These are phyloP conservation scores for Rachicladosporium sp. DNA, from an alignment of 2,329 filamentous ascomycete species.

Conservation along the genomic window DNA sequence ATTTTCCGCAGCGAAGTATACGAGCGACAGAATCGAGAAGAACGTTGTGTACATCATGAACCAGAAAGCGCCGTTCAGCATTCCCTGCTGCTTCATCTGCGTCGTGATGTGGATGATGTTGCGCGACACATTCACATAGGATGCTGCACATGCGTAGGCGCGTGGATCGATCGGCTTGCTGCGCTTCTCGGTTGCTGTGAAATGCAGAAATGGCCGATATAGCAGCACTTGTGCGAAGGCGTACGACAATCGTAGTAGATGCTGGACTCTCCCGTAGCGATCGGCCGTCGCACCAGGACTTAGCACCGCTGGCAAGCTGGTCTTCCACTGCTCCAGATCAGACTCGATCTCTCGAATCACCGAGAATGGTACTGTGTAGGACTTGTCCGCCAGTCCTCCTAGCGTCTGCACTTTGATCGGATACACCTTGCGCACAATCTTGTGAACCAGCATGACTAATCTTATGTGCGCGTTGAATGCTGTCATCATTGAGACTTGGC, in stretches of 20 bases:
- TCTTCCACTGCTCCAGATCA: constrained; percentile 51
- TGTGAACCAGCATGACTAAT: constrained; percentile 45
- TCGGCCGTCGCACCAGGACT: constrained; percentile 71
- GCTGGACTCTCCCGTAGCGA: constrained; percentile 51
- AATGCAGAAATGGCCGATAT: constrained; percentile 74
- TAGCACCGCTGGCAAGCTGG: constrained; percentile 59
- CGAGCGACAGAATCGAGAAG: constrained; percentile 65
- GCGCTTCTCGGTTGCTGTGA: constrained; percentile 51
- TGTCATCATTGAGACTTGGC: constrained; percentile 43
- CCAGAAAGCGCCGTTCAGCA: constrained; percentile 75
- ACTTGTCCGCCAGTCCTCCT: constrained; percentile 30
- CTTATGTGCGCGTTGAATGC: constrained; percentile 49
- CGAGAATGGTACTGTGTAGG: constrained; percentile 51
- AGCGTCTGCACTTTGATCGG: constrained; percentile 41
- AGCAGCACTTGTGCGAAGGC: constrained; percentile 73
- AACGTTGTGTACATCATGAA: constrained; percentile 77
- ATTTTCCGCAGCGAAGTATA: constrained; percentile 73
- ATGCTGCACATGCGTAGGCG: constrained; percentile 62
- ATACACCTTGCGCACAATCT: constrained; percentile 53
- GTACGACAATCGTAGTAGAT: constrained; percentile 66
- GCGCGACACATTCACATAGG: constrained; percentile 52
- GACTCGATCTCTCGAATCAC: constrained; percentile 53
- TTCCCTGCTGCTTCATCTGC: constrained; percentile 61
- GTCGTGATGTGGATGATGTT: constrained; percentile 71
- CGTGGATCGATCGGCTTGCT: constrained; percentile 54